Evolutionary conservation across 2,329 filamentous ascomycete genomes (phyloP), one percentile per base, ranked within the genome.

Genomic region (Colletotrichum chlorophyti): DNA sequence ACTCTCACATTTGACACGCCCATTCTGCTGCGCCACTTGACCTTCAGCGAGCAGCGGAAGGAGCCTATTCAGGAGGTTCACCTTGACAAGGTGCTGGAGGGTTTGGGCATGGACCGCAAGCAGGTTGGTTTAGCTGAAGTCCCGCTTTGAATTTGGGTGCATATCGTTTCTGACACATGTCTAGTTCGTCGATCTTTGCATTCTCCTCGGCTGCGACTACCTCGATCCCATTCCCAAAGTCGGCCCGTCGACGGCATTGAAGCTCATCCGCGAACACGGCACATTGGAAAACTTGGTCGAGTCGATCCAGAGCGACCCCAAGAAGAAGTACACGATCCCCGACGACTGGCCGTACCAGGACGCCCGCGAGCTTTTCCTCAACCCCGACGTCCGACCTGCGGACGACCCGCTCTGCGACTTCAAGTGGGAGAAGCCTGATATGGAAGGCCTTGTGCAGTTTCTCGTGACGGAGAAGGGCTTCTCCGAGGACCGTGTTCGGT

Each of bases 261-360:
- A 96, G 73, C 81, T 99, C 60, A 97, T 99, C 67, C 92, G 93
- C 65, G 94, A 99, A 68, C 88, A 98, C 76, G 91, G 91, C 50
- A 86, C 84, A 4, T 84, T 99, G 37, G 95, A 99, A 70, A 91
- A 90, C 58, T 88, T 99, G 1, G 88, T 98, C 38, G 91, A 92
- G 61, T 83, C 81, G 62, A 90, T 97, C 65, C 79, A 94, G 69
- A 88, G 86, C 34, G 90, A 92, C 66, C 80, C 86, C 11, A 91
- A 91, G 72, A 82, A 88, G 64, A 96, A 95, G 70, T 97, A 90
- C 75, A 84, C 83, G 1, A 81, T 99, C 11, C 95, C 95, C 0
- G 93, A 97, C n/a, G 91, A 97, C 76, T 99, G 95, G 94, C 95
- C 95, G 1, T 99, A 89, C 73, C 82, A 89, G 66, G 93, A 99